These are phyloP conservation scores for Penicillium sp. DNA, from an alignment of 2,329 filamentous ascomycete genomes.

Conservation along the genomic window DNA sequence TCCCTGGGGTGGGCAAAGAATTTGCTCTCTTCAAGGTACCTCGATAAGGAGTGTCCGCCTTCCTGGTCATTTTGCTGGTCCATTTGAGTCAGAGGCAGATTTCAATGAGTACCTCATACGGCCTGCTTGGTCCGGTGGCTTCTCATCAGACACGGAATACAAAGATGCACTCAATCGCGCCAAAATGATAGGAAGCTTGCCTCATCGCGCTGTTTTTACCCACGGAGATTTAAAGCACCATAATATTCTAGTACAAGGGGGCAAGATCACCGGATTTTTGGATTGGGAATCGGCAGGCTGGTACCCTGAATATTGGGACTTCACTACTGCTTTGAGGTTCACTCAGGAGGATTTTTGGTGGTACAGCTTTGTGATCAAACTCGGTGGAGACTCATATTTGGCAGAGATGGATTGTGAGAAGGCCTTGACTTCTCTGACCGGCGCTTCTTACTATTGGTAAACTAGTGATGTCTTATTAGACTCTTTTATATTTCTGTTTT, in stretches of 20 bases:
- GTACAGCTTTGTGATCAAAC: constrained; percentile 18
- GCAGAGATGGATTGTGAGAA: constrained; percentile 19
- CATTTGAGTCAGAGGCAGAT: constrained; percentile 28
- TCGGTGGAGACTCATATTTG: constrained; percentile 15
- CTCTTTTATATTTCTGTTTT: too few species aligned
- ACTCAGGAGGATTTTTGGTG: constrained; percentile 17
- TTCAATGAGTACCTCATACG: constrained; percentile 31
- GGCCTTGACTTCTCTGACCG: constrained; percentile 16
- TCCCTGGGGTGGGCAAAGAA: constrained; percentile 23
- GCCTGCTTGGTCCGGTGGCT: constrained; percentile 22
- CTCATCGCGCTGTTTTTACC: constrained; percentile 27
- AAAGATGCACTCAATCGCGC: constrained; percentile 20
- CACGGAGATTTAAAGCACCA: constrained; percentile 22
- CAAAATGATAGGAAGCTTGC: constrained; percentile 15
- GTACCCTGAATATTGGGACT: constrained; percentile 12
- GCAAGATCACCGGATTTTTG: constrained; percentile 20
- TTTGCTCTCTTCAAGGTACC: constrained; percentile 31
- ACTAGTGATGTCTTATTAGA: too few species aligned
- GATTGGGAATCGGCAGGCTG: constrained; percentile 20
- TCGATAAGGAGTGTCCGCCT: constrained; percentile 30
- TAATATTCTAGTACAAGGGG: constrained; percentile 14
- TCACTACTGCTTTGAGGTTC: constrained; percentile 14
- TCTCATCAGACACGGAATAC: constrained; percentile 23
- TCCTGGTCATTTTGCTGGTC: constrained; percentile 25
- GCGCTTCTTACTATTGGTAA: constrained; percentile 19